phyloP scores from a whole-genome alignment of 2,329 filamentous ascomycete species.

The Aspergillus viridinutans region DNA sequence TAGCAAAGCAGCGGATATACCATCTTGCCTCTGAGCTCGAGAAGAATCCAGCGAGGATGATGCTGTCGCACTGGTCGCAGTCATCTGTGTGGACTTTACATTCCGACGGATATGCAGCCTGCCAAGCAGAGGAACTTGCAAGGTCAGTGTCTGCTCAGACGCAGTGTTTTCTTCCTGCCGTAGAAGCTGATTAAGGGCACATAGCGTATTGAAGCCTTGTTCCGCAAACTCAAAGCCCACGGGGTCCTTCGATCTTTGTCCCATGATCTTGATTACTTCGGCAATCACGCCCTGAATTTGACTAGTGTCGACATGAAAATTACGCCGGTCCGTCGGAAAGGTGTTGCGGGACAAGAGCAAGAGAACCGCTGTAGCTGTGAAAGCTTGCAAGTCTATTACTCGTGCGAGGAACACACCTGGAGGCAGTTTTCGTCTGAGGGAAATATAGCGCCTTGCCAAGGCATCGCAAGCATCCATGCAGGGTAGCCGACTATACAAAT shows the following conservation, averaged over 20 bases:
- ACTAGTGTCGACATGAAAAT: constrained; percentile 7
- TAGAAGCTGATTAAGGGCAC: constrained; percentile 9
- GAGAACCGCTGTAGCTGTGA: constrained; percentile 11
- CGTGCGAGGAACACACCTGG: constrained; percentile 10
- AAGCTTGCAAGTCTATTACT: constrained; percentile 15
- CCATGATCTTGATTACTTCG: constrained; percentile 9
- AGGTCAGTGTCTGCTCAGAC: constrained; percentile 4
- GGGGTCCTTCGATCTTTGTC: constrained; percentile 4
- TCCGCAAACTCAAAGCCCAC: constrained; percentile 7
- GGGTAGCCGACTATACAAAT: constrained; percentile 11
- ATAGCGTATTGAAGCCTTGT: constrained; percentile 5
- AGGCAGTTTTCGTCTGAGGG: constrained; percentile 9
- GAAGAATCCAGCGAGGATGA: not conserved
- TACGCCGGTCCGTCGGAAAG: constrained; percentile 3
- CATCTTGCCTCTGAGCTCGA: not conserved
- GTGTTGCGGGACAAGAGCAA: constrained; percentile 10
- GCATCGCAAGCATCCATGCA: constrained; percentile 16
- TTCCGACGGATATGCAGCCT: constrained; percentile 17
- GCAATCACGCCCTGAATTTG: constrained; percentile 3
- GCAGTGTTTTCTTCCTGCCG: constrained; percentile 4
- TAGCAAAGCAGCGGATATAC: not conserved
- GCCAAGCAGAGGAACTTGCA: constrained; percentile 15
- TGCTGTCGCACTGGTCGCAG: not conserved
- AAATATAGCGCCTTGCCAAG: constrained; percentile 8
- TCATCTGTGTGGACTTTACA: not conserved